Percentiles rank a stretch among this genome's conserved stretches.
Conservation (phyloP, 768 basidiomycete genomes). For the Chiua virens region DNA sequence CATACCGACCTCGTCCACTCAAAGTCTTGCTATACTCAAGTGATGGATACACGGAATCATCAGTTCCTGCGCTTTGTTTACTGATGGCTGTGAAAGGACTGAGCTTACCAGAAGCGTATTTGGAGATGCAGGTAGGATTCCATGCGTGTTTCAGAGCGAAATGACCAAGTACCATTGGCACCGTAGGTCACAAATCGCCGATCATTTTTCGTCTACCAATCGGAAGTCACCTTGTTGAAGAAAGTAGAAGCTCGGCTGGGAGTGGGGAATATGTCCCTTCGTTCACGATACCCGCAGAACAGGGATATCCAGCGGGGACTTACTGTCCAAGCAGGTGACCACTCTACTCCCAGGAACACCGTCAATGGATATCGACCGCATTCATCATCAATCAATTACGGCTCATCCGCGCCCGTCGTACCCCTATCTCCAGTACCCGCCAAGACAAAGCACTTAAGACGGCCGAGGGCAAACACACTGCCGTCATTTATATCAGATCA, state of each 20-base stretch:
- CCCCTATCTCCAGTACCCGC: conserved; percentile 3
- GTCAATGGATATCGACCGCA: conserved; percentile 23
- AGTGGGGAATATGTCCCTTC: conserved; percentile 19
- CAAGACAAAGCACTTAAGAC: conserved; percentile 29
- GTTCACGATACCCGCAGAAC: conserved; percentile 21
- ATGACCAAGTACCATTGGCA: conserved; percentile 1
- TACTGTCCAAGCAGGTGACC: conserved; percentile 6
- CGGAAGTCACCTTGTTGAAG: conserved; percentile 71
- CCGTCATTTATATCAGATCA: conserved; percentile 69
- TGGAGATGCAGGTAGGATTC: conserved; percentile 68
- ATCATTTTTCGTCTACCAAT: conserved; percentile 90
- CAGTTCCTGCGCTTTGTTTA: conserved; percentile 81
- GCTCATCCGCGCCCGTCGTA: conserved; percentile 12
- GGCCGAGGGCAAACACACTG: conserved; percentile 73
- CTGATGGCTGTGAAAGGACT: conserved; percentile 75
- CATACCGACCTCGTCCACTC: conserved; percentile 54
- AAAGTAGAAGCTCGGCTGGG: conserved; percentile 60
- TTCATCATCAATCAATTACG: conserved; percentile 18
- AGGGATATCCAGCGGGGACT: conserved; percentile 24
- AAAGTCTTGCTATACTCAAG: conserved; percentile 80
- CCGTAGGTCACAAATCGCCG: conserved; percentile 60
- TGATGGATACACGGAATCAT: conserved; percentile 93
- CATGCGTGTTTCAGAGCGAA: neutral
- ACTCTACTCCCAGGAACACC: conserved; percentile 8
- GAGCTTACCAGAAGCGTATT: conserved; percentile 84